Conservation (phyloP, 345 rosid genomes). For the Aquilaria sinensis region DNA sequence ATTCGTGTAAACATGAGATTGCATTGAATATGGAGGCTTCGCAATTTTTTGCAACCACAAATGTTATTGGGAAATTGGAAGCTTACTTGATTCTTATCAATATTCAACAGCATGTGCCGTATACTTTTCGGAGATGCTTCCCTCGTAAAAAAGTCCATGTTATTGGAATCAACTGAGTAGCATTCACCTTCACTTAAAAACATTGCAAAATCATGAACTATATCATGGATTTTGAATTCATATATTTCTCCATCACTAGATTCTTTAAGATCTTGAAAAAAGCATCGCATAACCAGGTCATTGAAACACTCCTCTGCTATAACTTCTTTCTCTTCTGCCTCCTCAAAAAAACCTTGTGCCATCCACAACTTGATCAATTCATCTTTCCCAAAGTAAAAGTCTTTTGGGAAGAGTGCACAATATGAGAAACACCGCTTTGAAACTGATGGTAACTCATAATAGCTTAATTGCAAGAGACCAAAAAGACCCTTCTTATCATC, state of each 20-base stretch:
- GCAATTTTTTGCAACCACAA: conserved; percentile 8
- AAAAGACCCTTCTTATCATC: not conserved
- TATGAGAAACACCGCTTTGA: conserved; percentile 6
- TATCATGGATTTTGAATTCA: conserved; percentile 23
- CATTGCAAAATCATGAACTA: conserved; percentile 23
- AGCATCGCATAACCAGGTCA: conserved; percentile 18
- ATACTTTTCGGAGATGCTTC: not conserved
- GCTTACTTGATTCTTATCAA: not conserved
- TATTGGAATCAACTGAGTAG: not conserved
- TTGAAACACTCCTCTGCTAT: conserved; percentile 20
- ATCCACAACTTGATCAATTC: conserved; percentile 24
- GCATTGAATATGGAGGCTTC: conserved; percentile 12
- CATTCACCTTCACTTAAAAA: conserved; percentile 16
- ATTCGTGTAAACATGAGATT: not conserved
- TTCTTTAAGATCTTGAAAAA: conserved; percentile 23
- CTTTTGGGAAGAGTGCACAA: conserved; percentile 12
- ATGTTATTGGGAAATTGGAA: not conserved
- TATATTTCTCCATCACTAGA: not conserved
- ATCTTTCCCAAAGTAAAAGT: conserved; percentile 13
- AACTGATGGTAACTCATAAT: conserved; percentile 1
- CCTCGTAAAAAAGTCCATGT: not conserved
- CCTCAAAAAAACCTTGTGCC: conserved; percentile 25
- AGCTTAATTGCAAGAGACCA: conserved; percentile 5
- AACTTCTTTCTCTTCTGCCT: conserved; percentile 9
- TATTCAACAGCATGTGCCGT: conserved; percentile 14